Evolutionary conservation across 257 asterid genomes (phyloP).

Genomic region (Hygrophila difformis): DNA sequence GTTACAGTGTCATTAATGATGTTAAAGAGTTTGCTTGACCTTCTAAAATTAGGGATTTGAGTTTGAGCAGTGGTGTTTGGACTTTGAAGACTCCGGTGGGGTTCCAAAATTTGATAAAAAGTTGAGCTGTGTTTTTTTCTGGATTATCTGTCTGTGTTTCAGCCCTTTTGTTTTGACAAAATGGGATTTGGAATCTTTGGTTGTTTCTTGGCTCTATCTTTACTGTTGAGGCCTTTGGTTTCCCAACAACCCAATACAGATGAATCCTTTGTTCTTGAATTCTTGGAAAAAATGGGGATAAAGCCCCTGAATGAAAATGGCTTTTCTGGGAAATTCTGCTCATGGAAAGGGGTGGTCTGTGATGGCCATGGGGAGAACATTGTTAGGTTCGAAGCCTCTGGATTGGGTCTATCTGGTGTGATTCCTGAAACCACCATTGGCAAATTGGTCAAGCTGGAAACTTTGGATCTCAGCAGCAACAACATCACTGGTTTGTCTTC

Average conservation of each 20-base stretch:
- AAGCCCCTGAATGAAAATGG: slow-evolving; percentile 24
- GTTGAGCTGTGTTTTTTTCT: too few species aligned
- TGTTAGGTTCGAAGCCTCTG: slow-evolving; percentile 40
- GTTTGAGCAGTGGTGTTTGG: slow-evolving; percentile 15
- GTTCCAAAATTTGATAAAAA: too few species aligned
- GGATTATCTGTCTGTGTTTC: too few species aligned
- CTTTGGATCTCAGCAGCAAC: slow-evolving; percentile 83
- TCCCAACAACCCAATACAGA: slow-evolving; percentile 64
- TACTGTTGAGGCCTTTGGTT: slow-evolving; percentile 38
- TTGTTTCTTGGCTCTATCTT: slow-evolving; percentile 34
- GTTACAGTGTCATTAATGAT: slow-evolving; percentile 25
- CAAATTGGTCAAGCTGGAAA: slow-evolving; percentile 50
- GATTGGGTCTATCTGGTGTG: slow-evolving; percentile 65
- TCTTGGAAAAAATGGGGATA: slow-evolving; percentile 59
- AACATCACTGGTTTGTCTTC: slow-evolving; percentile 60
- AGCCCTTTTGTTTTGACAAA: slow-evolving; percentile 3
- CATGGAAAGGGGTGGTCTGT: slow-evolving; percentile 71
- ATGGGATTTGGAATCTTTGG: slow-evolving; percentile 52
- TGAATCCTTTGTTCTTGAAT: slow-evolving; percentile 55
- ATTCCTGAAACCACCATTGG: slow-evolving; percentile 85
- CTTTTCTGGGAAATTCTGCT: slow-evolving; percentile 56
- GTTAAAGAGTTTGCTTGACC: slow-evolving; percentile 17
- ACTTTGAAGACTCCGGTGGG: background rate
- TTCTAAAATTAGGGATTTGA: slow-evolving; percentile 8
- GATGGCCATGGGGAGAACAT: slow-evolving; percentile 45